Evolutionary conservation across 1,284 basidiomycete species (phyloP).

Genomic region (Fomes fomentarius): DNA sequence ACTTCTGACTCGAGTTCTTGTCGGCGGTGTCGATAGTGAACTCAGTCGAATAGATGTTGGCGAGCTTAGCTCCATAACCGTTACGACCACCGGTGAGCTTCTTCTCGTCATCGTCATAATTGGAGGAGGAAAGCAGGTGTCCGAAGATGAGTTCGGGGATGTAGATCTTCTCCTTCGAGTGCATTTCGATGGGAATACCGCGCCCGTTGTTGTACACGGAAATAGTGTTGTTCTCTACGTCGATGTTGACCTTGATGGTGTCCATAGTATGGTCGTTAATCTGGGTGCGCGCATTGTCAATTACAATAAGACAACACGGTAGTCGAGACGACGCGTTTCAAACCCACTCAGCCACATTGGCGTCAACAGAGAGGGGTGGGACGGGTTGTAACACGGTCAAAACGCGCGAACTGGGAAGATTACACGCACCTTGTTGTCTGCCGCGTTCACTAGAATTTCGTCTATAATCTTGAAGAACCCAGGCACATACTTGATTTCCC

Average conservation of each 20-base stretch:
- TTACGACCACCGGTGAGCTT: slow-evolving; percentile 99
- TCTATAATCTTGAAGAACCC: slow-evolving; percentile 99
- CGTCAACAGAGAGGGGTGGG: too few species aligned
- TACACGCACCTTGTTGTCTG: slow-evolving; percentile 92
- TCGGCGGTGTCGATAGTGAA: slow-evolving; percentile 99
- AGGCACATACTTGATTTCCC: slow-evolving; percentile 91
- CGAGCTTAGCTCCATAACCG: slow-evolving; percentile 97
- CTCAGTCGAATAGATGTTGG: slow-evolving; percentile 98
- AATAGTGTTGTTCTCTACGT: slow-evolving; percentile 85
- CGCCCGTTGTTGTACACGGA: slow-evolving; percentile 96
- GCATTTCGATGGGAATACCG: slow-evolving; percentile 97
- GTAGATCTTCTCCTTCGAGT: slow-evolving; percentile 91
- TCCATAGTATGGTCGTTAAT: slow-evolving; percentile 92
- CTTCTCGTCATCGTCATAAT: slow-evolving; percentile 99
- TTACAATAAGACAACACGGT: too few species aligned
- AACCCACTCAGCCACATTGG: too few species aligned
- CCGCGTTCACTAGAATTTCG: slow-evolving; percentile 99
- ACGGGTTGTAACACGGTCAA: too few species aligned
- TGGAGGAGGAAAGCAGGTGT: slow-evolving; percentile 93
- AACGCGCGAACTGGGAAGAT: not conserved
- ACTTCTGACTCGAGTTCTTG: slow-evolving; percentile 86
- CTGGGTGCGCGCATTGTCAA: too few species aligned
- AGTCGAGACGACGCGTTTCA: too few species aligned
- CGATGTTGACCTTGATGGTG: slow-evolving; percentile 85
- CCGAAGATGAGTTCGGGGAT: slow-evolving; percentile 99